These are phyloP conservation scores for Blumeria hordei DNA, from an alignment of 2,329 filamentous ascomycete species.

Conservation along the genomic window DNA sequence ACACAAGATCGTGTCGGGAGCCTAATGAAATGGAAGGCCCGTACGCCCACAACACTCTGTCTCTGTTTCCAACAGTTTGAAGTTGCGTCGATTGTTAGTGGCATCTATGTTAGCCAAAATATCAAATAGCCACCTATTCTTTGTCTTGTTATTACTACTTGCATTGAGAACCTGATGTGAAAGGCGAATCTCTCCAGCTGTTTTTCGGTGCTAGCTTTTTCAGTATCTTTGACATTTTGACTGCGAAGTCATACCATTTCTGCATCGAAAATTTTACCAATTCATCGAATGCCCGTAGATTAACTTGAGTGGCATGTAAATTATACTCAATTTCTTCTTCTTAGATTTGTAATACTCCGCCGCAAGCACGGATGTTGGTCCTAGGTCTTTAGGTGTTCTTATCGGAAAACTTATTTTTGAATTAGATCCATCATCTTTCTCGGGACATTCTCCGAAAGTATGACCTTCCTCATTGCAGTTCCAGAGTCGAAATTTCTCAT, in stretches of 20 bases:
- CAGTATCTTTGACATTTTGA: neutral
- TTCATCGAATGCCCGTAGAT: neutral
- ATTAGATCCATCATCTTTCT: neutral
- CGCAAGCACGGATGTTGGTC: neutral
- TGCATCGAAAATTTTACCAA: neutral
- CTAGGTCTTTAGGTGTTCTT: neutral
- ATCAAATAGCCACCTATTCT: too few species aligned
- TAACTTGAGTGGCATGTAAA: neutral
- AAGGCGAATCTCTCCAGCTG: neutral
- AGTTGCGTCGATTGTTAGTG: too few species aligned
- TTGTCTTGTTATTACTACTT: too few species aligned
- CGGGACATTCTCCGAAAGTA: neutral
- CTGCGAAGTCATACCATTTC: neutral
- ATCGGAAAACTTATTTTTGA: neutral
- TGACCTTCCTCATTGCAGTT: neutral
- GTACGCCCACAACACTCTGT: too few species aligned
- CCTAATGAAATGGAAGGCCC: too few species aligned
- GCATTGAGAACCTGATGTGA: neutral
- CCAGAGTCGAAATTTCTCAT: neutral
- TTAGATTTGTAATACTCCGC: neutral
- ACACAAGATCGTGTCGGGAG: too few species aligned
- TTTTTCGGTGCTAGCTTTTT: neutral
- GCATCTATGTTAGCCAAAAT: too few species aligned
- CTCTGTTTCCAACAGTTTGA: too few species aligned
- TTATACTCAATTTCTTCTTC: neutral